Evolutionary conservation across 805 yeast species (phyloP).

Genomic region (Wickerhamomyces queroliae): DNA sequence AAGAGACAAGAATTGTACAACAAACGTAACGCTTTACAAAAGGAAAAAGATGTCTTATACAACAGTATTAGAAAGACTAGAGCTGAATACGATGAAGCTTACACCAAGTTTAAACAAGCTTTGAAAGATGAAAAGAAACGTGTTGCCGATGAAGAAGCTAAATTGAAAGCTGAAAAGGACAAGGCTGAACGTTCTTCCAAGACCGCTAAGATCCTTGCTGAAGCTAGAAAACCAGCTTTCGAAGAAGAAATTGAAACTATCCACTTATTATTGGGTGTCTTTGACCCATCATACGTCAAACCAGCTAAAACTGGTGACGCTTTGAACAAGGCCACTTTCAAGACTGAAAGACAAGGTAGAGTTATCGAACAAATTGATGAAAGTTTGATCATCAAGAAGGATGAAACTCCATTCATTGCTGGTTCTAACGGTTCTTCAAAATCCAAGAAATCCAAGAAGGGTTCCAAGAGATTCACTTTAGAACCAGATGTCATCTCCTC

Average conservation of each 20-base stretch:
- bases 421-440: conserved; percentile 42
- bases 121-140: conserved; percentile 72
- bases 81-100: conserved; percentile 70
- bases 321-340: conserved; percentile 24
- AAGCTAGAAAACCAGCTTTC: conserved; percentile 80
- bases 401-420: conserved; percentile 51
- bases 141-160: conserved; percentile 47
- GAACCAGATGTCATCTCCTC: conserved; percentile 77
- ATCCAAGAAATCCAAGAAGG: conserved; percentile 47
- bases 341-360: conserved; percentile 27
- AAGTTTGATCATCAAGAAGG: conserved; percentile 59
- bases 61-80: conserved; percentile 62
- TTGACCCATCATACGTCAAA: conserved; percentile 74
- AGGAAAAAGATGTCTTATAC: conserved; percentile 64
- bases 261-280: conserved; percentile 62
- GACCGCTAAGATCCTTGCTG: conserved; percentile 65
- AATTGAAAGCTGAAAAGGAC: conserved; percentile 39
- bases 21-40: conserved; percentile 61
- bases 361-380: conserved; percentile 59
- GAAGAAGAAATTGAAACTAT: conserved; percentile 71
- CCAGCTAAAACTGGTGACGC: conserved; percentile 33
- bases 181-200: conserved; percentile 49
- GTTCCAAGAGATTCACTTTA: conserved; percentile 53
- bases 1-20: conserved; percentile 59
- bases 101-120: conserved; percentile 61